Base-by-base conservation (phyloP, 345 rosid species). In the Gossypium mustelinum region DNA sequence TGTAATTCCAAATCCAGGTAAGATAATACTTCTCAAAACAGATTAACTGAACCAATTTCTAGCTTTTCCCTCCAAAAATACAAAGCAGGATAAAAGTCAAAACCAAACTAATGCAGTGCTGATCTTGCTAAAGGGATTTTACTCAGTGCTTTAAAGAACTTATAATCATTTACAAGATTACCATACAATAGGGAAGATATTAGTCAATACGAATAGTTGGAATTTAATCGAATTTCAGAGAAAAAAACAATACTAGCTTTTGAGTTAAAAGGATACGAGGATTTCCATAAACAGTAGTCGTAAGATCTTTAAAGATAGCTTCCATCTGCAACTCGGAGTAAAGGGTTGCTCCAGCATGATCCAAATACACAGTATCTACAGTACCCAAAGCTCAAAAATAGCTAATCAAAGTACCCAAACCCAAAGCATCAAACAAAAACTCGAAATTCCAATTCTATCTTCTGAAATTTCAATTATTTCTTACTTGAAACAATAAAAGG, bases 241-340 rank as follows among this genome's bases (percentile, higher is more conserved):
- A 16, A 50, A 34, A 62, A 34, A 62, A 44, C 43, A 44, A 48
- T 14, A 41, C 25, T n/a, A 41, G 56, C 48, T 73, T 34, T 24
- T 9, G 20, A 57, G 73, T 17, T 45, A 66, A 24, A 9, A 83
- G 94, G 97, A 95, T 95, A 95, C 97, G 99, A 27, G 99, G 99
- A 83, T 95, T 95, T 80, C 93, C 99, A 71, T 87, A 93, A 76
- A 95, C 89, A 75, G 65, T 86, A 69, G 86, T 27, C 1, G 82
- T 79, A 24, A 95, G 82, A 59, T 95, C 90, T 71, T 84, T 89
- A 64, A 91, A 85, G n/a, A 93, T 70, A 34, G 86, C 83, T 78
- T 93, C 98, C 96, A 95, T 87, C 86, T 93, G 99, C 86, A 85
- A 78, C 80, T 93, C 98, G 29, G 99, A 95, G 82, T 91, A 93